Base-by-base conservation (phyloP, 345 rosid species). In the Cardamine resedifolia region DNA sequence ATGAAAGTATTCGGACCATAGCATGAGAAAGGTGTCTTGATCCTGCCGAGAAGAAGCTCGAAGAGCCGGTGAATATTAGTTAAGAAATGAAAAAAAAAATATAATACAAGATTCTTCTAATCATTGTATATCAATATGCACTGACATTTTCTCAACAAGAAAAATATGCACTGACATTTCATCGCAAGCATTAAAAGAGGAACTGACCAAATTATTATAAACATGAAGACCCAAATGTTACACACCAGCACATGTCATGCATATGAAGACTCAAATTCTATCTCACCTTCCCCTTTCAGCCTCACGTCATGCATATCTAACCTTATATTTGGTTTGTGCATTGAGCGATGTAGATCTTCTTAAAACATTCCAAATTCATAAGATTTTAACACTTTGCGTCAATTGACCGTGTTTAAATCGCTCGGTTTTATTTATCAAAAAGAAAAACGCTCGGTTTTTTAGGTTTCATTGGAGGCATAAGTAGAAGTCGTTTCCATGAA, bases 281-380 rank as follows among this genome's bases (percentile, higher is more conserved):
- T 15, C 6, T 69, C 24, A 44, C 45, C 2, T 30, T 44, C 10
- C 65, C n/a, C 34, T 69, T 57, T 56, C 44, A 30, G 65, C 55
- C 24, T 69, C 47, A 44, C 15, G 57, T 66, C 33, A 50, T 50
- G 47, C 45, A 24, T 10, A 69, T 59, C 67, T 38, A 33, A 34
- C 49, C 74, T 59, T 70, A 36, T 39, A 70, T 59, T 58, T 59
- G 31, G 5, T 58, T 47, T 34, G 36, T 70, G 18, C 58, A 70
- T 24, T 34, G 74, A 48, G 59, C 58, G 66, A 70, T 49, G 66
- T 24, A 10, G 58, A 58, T 59, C 36, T 70, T 70, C 20, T 47
- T 23, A 33, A 70, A 70, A 59, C 59, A 59, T 70, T 59, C 67
- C 59, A 48, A 16, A 48, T 48, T 34, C n/a, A 28, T 16, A 53